Percentiles rank a stretch among this genome's conserved stretches.
Evolutionary conservation across 2,329 filamentous ascomycete species (phyloP).

Genomic region (Sordariomycetes sp.): DNA sequence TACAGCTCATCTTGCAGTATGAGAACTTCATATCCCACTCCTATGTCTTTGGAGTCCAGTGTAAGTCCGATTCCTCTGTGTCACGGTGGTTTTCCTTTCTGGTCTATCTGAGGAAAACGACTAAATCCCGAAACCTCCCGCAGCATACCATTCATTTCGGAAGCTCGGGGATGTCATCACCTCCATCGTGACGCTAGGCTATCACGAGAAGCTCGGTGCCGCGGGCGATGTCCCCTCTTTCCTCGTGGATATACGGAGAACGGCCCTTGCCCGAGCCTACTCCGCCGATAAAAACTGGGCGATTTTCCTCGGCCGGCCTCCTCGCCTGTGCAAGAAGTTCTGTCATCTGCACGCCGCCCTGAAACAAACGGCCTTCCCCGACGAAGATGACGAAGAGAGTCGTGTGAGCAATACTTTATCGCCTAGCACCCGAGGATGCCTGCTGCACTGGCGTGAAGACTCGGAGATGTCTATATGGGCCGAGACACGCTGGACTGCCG

Average conservation of each 20-base stretch:
- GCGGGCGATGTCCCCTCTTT: constrained; percentile 18
- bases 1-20: constrained; percentile 30
- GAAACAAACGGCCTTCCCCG: not conserved
- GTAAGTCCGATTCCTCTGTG: constrained; percentile 11
- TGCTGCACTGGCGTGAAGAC: not conserved
- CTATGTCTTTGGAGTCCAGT: constrained; percentile 28
- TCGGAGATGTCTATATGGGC: not conserved
- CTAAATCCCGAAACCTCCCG: not conserved
- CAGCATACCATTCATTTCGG: constrained; percentile 24
- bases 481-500: constrained; percentile 8
- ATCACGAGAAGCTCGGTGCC: constrained; percentile 25
- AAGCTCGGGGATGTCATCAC: constrained; percentile 31
- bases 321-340: constrained; percentile 29
- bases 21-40: constrained; percentile 32
- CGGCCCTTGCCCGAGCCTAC: constrained; percentile 29
- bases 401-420: too few species aligned
- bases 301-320: constrained; percentile 37
- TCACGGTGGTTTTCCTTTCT: not conserved
- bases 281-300: constrained; percentile 33
- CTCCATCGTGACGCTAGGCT: constrained; percentile 32
- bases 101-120: not conserved
- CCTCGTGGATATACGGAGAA: constrained; percentile 24
- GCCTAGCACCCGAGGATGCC: not conserved
- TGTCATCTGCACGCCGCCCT: constrained; percentile 13
- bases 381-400: not conserved